Percentiles rank a stretch among this genome's conserved stretches.
Evolutionary conservation across 202 grass and related monocot genomes (phyloP).

Genomic region (Schoenoplectus tabernaemontani): DNA sequence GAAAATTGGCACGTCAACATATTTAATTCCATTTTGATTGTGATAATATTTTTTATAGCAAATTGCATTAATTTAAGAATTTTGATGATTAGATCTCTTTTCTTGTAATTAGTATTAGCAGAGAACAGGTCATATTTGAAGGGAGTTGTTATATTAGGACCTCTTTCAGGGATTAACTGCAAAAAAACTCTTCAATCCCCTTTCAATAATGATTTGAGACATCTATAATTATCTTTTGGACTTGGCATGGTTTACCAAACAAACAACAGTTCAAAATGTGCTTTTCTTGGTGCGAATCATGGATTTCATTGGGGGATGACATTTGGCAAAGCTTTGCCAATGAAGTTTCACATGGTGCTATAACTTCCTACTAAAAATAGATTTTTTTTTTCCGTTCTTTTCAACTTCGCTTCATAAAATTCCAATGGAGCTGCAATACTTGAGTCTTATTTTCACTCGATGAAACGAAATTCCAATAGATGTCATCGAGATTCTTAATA

Average conservation of each 20-base stretch:
- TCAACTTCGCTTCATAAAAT: neutral
- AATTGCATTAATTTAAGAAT: neutral
- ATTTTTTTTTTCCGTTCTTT: neutral
- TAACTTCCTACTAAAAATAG: too few relatives aligned
- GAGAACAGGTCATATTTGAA: neutral
- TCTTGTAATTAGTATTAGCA: neutral
- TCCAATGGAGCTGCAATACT: neutral
- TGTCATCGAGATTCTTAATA: neutral
- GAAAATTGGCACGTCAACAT: neutral
- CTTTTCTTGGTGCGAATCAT: neutral
- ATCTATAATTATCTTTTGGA: neutral
- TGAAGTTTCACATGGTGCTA: neutral
- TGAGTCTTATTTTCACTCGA: neutral
- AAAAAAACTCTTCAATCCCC: too few relatives aligned
- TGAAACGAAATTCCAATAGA: neutral
- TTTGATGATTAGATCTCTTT: slow-evolving; percentile 9
- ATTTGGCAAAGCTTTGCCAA: neutral
- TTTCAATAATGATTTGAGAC: too few relatives aligned
- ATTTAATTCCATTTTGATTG: neutral
- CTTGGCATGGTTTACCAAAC: neutral
- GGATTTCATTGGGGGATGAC: neutral
- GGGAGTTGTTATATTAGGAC: too few relatives aligned
- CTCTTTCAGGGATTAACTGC: too few relatives aligned
- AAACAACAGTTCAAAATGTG: neutral
- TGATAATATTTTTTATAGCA: neutral